phyloP scores from a whole-genome alignment of 805 yeast species.

The Candida sanyiensis region DNA sequence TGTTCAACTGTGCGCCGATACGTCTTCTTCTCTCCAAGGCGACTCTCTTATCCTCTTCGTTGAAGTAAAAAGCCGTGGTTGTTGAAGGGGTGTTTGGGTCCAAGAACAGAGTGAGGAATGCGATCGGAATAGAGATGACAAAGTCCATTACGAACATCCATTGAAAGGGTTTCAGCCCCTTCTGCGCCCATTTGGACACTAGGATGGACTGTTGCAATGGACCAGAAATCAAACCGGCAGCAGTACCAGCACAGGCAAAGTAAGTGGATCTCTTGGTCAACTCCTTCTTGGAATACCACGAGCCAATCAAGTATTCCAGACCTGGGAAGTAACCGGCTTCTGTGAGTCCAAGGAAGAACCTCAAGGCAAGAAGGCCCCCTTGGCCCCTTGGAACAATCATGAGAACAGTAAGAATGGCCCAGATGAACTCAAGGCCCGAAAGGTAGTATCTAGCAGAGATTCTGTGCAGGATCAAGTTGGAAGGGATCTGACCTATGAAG shows the following conservation, averaged over 20 bases:
- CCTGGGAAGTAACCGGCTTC: conserved; percentile 48
- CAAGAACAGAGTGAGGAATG: conserved; percentile 37
- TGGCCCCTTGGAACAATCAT: conserved; percentile 28
- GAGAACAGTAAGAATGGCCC: conserved; percentile 37
- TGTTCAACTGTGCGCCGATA: conserved; percentile 37
- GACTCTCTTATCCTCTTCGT: conserved; percentile 36
- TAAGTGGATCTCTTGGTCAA: conserved; percentile 31
- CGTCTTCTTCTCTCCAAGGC: conserved; percentile 42
- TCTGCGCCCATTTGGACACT: conserved; percentile 19
- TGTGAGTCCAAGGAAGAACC: conserved; percentile 38
- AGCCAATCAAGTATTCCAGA: conserved; percentile 37
- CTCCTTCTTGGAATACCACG: conserved; percentile 32
- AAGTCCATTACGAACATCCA: conserved; percentile 46
- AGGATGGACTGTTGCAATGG: conserved; percentile 34
- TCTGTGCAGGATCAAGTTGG: conserved; percentile 35
- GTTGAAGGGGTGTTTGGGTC: conserved; percentile 44
- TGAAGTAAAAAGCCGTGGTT: conserved; percentile 37
- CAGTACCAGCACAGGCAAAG: conserved; percentile 32
- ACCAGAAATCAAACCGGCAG: conserved; percentile 34
- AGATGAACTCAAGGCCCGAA: conserved; percentile 38
- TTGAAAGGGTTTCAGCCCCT: conserved; percentile 33
- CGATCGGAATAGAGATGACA: conserved; percentile 37
- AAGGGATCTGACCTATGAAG: conserved; percentile 44
- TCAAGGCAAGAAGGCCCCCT: conserved; percentile 28
- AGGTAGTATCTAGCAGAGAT: conserved; percentile 39